Base-by-base conservation (phyloP, 257 asterid species). In the Ballota nigra region DNA sequence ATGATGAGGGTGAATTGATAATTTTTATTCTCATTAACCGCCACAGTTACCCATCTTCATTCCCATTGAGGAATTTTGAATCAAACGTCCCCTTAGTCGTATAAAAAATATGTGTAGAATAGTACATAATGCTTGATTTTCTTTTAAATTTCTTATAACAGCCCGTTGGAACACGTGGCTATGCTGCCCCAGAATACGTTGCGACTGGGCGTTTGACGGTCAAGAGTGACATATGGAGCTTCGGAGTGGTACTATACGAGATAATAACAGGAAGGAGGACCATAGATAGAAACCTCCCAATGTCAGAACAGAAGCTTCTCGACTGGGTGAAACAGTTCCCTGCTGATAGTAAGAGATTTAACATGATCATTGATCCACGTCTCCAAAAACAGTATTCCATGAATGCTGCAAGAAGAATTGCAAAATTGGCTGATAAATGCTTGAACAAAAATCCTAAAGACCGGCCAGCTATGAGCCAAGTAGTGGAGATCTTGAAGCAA, bases 141-240 rank as follows among this genome's bases (percentile, higher is more conserved):
- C n/a, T 22, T 29, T 73, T 6, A 8, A 18, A 69, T 60, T 8
- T 49, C 16, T 69, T 9, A 28, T 75, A 22, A 73, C 78, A 92
- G 98, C 98, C 98, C 70, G 86, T 92, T 0, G 97, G 97, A 55
- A 92, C 98, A 15, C 75, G 83, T 15, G 98, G 98, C 23, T 92
- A 92, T 79, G 96, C 98, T 38, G 98, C 98, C 31, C 98, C 98
- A 1, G 98, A 92, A 75, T 92, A 92, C 13, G 77, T 88, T 6
- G 85, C 83, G 74, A 86, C 87, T 0, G 98, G 98, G 13, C 98
- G 71, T 82, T 80, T 92, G 69, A 84, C 97, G 9, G 76, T 82
- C 6, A 92, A 81, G 90, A 90, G 97, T 22, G 98, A 92, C 60
- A 61, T 90, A 66, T 92, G 88, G 84, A 90, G 98, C 79, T 92